These are phyloP conservation scores for Amoebophrya sp. DNA, from an alignment of 169 alveolate species.

Conservation along the genomic window DNA sequence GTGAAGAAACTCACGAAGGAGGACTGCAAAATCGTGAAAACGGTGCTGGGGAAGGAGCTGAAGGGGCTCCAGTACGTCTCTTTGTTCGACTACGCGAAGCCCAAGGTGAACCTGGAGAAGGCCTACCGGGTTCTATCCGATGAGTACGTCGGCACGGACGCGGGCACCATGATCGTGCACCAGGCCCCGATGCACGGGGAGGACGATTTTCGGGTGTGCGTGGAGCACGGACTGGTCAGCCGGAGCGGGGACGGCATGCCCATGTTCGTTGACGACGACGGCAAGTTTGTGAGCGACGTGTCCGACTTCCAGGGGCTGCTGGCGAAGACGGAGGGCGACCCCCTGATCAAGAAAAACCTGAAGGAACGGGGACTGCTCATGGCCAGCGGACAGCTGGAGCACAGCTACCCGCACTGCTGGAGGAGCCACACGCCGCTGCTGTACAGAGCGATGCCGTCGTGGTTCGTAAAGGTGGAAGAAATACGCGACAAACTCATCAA, in stretches of 20 bases:
- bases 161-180: slow-evolving; percentile 95
- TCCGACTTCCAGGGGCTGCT: neutral
- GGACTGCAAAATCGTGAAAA: slow-evolving; percentile 85
- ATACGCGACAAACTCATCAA: slow-evolving; percentile 70
- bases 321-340: neutral
- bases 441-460: slow-evolving; percentile 90
- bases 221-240: slow-evolving; percentile 15
- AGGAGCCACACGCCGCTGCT: slow-evolving; percentile 95
- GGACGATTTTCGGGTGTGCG: slow-evolving; percentile 28
- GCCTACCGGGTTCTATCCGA: slow-evolving; percentile 64
- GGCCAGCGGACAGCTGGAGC: slow-evolving; percentile 26
- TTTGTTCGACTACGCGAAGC: slow-evolving; percentile 60
- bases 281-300: neutral
- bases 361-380: neutral
- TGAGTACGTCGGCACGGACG: slow-evolving; percentile 79
- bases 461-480: slow-evolving; percentile 95
- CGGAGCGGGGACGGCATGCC: neutral
- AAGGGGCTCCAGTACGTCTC: slow-evolving; percentile 71
- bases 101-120: slow-evolving; percentile 20
- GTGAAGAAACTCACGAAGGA: slow-evolving; percentile 74
- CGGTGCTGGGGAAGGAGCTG: neutral
- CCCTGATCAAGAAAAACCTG: neutral
- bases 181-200: slow-evolving; percentile 33
- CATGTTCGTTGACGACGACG: neutral
- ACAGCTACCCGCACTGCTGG: slow-evolving; percentile 98